Conservation (phyloP, 2,329 filamentous ascomycete genomes). For the Aspergillus aculeatinus region DNA sequence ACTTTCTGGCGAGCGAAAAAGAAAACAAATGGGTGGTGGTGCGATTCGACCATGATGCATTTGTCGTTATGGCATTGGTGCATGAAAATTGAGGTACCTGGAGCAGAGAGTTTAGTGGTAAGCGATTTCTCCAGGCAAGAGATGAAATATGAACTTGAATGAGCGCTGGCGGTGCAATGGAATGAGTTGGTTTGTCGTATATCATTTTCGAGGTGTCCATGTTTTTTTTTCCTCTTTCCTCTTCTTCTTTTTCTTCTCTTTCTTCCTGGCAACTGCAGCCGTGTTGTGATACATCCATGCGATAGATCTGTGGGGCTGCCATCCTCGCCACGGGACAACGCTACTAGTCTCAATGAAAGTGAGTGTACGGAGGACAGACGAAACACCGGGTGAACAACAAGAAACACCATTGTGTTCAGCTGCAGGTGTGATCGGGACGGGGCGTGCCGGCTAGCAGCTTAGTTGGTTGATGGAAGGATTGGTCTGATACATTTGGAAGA, state of each 20-base stretch:
- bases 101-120: background rate
- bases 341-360: conserved; percentile 1
- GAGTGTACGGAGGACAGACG: background rate
- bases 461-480: background rate
- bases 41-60: background rate
- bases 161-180: background rate
- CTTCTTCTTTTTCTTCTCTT: too few species aligned
- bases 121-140: background rate
- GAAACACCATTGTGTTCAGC: background rate
- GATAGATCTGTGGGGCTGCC: conserved; percentile 11
- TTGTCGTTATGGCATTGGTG: background rate
- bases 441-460: background rate
- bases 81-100: background rate
- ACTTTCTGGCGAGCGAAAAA: conserved; percentile 1
- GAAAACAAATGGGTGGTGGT: background rate
- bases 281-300: conserved; percentile 20
- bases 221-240: background rate
- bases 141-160: background rate
- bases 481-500: too few species aligned
- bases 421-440: background rate
- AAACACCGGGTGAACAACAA: background rate
- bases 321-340: conserved; percentile 7
- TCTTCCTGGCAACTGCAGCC: conserved; percentile 1
- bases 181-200: background rate
- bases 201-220: background rate